phyloP scores from a whole-genome alignment of 164 flowering plant species.

The Buxus sempervirens region DNA sequence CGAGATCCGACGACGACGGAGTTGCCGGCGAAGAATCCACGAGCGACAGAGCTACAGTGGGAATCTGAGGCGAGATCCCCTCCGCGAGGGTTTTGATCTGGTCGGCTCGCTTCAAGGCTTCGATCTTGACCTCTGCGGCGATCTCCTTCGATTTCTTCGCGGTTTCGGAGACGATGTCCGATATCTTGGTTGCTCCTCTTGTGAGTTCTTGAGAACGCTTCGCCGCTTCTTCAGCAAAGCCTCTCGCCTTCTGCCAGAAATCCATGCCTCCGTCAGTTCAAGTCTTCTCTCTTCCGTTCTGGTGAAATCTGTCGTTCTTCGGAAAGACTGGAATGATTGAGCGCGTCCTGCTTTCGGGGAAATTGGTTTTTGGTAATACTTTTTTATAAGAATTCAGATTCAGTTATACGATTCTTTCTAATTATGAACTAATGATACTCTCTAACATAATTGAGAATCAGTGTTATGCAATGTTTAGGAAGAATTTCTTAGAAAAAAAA shows the following conservation, averaged over 20 bases:
- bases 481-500: too few relatives aligned
- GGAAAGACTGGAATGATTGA: too few relatives aligned
- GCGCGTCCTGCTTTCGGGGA: too few relatives aligned
- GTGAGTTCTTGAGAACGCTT: conserved; percentile 56
- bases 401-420: too few relatives aligned
- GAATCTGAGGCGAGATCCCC: conserved; percentile 32
- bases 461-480: too few relatives aligned
- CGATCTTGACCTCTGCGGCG: conserved; percentile 52
- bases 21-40: conserved; percentile 20
- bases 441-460: too few relatives aligned
- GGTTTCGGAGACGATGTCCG: conserved; percentile 61
- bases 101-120: conserved; percentile 54
- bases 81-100: conserved; percentile 59
- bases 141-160: conserved; percentile 63
- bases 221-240: conserved; percentile 73
- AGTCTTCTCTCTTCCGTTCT: too few relatives aligned
- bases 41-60: conserved; percentile 24
- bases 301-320: too few relatives aligned
- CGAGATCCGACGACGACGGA: conserved; percentile 38
- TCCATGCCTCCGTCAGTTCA: conserved; percentile 37
- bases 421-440: too few relatives aligned
- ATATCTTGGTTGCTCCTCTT: conserved; percentile 45
- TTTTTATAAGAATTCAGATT: too few relatives aligned
- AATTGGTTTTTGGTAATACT: too few relatives aligned
- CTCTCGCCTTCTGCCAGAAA: conserved; percentile 60